A percentile compares a stretch with the other conserved stretches of the same genome.
Conservation (phyloP, 306 rosid genomes). For the Cicer arietinum region DNA sequence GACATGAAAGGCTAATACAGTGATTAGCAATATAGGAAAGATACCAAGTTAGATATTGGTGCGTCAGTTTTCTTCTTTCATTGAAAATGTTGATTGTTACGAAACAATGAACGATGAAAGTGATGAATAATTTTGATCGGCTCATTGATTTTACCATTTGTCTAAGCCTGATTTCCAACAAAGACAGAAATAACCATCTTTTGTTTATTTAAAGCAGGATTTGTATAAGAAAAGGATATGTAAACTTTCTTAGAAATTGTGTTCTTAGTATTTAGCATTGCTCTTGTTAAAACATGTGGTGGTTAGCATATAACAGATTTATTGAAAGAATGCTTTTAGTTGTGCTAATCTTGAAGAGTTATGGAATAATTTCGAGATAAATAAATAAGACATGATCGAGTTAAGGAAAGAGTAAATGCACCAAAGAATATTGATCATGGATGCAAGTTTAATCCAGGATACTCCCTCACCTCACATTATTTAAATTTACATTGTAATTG, state of each 20-base stretch:
- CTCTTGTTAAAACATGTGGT: background rate
- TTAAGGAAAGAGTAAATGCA: background rate
- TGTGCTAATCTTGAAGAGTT: background rate
- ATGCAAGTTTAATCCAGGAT: background rate
- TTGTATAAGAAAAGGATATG: background rate
- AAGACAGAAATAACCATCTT: background rate
- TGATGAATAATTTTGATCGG: background rate
- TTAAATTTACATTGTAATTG: background rate
- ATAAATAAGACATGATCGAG: background rate
- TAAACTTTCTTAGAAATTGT: background rate
- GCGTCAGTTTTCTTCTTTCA: background rate
- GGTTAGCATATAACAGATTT: too few species aligned
- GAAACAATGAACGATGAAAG: background rate
- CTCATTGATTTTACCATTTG: background rate
- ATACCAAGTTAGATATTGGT: background rate
- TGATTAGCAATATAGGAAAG: background rate
- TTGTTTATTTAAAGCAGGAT: too few species aligned
- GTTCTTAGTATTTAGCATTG: background rate
- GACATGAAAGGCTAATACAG: slow-evolving; percentile 1
- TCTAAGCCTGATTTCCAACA: background rate
- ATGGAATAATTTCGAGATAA: background rate
- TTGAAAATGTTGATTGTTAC: background rate
- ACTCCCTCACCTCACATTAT: slow-evolving; percentile 1
- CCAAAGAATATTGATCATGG: background rate
- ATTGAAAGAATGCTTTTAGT: background rate